Evolutionary conservation across 345 rosid genomes (phyloP), one percentile per base, ranked within the genome.

Genomic region (Physaria fendleri): DNA sequence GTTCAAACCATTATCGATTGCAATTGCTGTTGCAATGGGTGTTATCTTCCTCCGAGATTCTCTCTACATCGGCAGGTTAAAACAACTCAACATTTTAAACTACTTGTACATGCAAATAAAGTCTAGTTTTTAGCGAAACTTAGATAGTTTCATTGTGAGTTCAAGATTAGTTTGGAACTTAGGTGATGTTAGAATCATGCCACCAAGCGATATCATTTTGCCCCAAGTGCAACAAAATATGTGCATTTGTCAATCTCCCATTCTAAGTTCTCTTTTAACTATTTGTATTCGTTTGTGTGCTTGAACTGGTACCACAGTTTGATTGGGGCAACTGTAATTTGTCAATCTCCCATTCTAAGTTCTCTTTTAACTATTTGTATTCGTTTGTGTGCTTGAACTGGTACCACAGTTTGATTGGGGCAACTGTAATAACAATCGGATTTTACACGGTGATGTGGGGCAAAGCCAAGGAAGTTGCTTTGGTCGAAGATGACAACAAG

Each of bases 371-470:
- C 16, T 24, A 2, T 30, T 21, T 37, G 10, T 39, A 30, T 17
- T 9, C 14, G 4, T 38, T 17, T 32, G 0, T 25, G 28, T 22
- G 25, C 10, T 23, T 58, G 2, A 23, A 35, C n/a, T 52, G 45
- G 48, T 37, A 20, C 33, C 5, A 39, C 80, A 87, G 97, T 52
- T 59, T 87, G 11, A 69, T 85, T 2, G 97, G 96, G 21, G 95
- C 95, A 49, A 73, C 77, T 1, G 71, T 81, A 15, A 85, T 91
- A 68, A 78, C 96, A 1, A 29, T 81, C 0, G 96, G 98, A 33
- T 91, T 91, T 58, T 88, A 88, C 43, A 82, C 82, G 1, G 90
- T 88, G 12, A 82, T 91, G 81, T 91, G 98, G 98, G 96, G 98
- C 7, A 88, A 91, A 72, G 70, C 80, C 5, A 85, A 81, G 59